Percentiles rank a stretch among this genome's conserved stretches.
Evolutionary conservation across 1,139 yeast genomes (phyloP).

Genomic region (Casaregolazyma lundiana): DNA sequence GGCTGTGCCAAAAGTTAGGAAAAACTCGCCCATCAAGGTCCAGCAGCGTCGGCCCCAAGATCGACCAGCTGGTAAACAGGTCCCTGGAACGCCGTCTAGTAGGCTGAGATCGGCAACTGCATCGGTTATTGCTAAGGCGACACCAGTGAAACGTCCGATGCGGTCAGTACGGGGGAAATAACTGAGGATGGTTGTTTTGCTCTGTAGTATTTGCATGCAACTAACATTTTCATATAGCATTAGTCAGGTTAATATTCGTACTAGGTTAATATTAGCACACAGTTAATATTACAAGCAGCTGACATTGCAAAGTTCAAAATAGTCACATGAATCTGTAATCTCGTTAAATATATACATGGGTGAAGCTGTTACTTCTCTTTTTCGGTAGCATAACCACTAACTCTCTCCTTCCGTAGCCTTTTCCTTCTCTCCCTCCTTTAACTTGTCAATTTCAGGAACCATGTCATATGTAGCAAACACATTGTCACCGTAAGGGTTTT

Average conservation of each 20-base stretch:
- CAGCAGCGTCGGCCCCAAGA: constrained; percentile 1
- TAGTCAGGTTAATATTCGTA: no score
- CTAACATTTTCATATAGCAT: no score
- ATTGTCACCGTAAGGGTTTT: constrained; percentile 80
- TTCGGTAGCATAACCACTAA: no score
- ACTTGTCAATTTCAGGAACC: constrained; percentile 22
- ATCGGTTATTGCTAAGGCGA: constrained; percentile 9
- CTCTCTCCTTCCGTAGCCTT: neutral
- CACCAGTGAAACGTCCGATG: constrained; percentile 9
- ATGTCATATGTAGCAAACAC: constrained; percentile 85
- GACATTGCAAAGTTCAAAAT: no score
- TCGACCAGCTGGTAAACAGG: neutral
- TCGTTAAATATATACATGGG: no score
- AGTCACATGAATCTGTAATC: no score
- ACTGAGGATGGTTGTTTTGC: neutral
- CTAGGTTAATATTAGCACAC: no score
- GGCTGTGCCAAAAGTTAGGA: constrained; percentile 7
- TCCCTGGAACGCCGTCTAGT: neutral
- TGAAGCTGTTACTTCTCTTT: no score
- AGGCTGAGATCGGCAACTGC: constrained; percentile 1
- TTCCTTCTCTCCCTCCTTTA: constrained; percentile 1
- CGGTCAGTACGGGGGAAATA: constrained; percentile 2
- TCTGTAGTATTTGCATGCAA: neutral
- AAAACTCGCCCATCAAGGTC: neutral
- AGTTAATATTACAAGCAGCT: no score